phyloP scores from a whole-genome alignment of 768 basidiomycete genomes.

The Lactarius deliciosus region DNA sequence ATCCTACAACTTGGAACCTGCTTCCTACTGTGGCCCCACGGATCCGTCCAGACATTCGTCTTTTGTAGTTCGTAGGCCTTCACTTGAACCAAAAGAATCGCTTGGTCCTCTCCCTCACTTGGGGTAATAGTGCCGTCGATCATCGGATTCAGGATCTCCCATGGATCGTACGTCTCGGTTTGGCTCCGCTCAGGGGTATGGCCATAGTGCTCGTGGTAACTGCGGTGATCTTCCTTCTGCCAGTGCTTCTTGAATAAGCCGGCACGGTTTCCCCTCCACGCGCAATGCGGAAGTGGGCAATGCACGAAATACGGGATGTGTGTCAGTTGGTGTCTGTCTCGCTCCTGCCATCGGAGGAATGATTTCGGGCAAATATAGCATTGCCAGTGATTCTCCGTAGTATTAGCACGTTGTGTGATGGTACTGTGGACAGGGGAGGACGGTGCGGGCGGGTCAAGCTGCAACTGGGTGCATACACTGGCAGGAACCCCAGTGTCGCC shows the following conservation, averaged over 20 bases:
- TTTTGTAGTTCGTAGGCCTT: background rate
- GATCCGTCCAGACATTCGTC: background rate
- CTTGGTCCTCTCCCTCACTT: background rate
- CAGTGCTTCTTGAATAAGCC: background rate
- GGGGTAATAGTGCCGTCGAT: background rate
- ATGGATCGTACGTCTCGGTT: constrained; percentile 3
- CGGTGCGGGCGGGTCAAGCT: background rate
- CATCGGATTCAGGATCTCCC: background rate
- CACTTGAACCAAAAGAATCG: background rate
- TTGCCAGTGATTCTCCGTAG: background rate
- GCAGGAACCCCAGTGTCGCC: background rate
- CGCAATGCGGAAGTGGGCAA: background rate
- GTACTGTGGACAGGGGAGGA: background rate
- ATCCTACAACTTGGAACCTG: background rate
- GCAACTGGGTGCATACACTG: background rate
- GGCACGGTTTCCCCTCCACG: constrained; percentile 1
- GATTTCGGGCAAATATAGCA: background rate
- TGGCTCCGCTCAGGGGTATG: background rate
- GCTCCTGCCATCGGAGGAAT: background rate
- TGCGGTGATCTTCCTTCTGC: background rate
- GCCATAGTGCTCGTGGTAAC: background rate
- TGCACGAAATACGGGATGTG: constrained; percentile 2
- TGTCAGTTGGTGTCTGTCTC: background rate
- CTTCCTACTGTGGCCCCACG: background rate
- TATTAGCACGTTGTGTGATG: background rate